Evolutionary conservation across 2,329 filamentous ascomycete species (phyloP), one percentile per base, ranked within the genome.

Genomic region (Cytospora leucostoma): DNA sequence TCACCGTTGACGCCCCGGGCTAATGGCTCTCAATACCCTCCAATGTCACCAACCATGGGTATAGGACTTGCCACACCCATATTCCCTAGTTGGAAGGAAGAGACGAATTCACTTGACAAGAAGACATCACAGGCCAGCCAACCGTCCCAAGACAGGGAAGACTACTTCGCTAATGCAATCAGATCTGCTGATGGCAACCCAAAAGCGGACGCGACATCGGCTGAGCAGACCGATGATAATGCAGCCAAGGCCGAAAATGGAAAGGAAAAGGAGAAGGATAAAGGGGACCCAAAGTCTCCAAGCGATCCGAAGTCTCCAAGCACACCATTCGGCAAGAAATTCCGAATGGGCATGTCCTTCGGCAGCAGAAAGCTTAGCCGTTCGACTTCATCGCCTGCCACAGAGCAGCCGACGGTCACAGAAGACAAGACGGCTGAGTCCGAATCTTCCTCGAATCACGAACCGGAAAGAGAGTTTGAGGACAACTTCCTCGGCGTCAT

Each of bases 361-460:
- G 88, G 89, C 68, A 89, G 88, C 71, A 97, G 96, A 80, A 97
- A 96, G 76, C 81, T 94, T 15, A 87, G 87, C 13, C 85, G 92
- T 17, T 88, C 88, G 2, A 80, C 83, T 4, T 88, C 88, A 4
- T 84, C 85, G 0, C 85, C 84, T 33, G 84, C 84, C 7, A 84
- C 89, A 4, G 86, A 90, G 65, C 96, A 95, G 73, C 88, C 91
- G 0, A 84, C 85, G 1, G 82, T 87, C 0, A 82, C 87, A 1
- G 91, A 95, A 68, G 92, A 96, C 72, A 94, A 93, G 74, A 85
- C 84, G 1, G 90, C 88, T 56, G 83, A 91, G 67, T 86, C 83
- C 0, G 85, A 88, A 65, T 81, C 84, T 3, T 86, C 84, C 0
- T 86, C 84, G 1, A 85, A 79, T 65, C 85, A 91, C 66, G 64